These are phyloP conservation scores for Verticillium nonalfalfae DNA, from an alignment of 2,329 filamentous ascomycete genomes.

Conservation along the genomic window DNA sequence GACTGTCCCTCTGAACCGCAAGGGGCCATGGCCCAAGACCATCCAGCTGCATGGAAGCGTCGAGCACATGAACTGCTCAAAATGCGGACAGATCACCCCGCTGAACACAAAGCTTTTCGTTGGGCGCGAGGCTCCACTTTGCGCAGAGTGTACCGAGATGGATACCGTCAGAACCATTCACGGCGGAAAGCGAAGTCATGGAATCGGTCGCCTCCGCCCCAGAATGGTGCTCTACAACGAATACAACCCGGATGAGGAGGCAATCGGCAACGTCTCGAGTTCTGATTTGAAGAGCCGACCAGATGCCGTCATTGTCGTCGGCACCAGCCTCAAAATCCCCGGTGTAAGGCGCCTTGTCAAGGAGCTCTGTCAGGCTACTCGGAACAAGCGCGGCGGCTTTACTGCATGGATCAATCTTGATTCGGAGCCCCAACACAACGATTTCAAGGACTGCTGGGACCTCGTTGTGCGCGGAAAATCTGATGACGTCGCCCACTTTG, in stretches of 20 bases:
- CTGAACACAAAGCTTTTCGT: constrained; percentile 78
- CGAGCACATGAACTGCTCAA: constrained; percentile 94
- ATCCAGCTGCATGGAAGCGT: constrained; percentile 92
- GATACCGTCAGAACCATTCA: constrained; percentile 70
- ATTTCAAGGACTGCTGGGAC: constrained; percentile 92
- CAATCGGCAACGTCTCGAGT: constrained; percentile 84
- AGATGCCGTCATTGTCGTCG: constrained; percentile 89
- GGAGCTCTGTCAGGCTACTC: constrained; percentile 84
- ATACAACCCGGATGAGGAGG: constrained; percentile 91
- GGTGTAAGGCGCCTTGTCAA: constrained; percentile 84
- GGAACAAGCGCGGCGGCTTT: constrained; percentile 74
- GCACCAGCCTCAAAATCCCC: constrained; percentile 91
- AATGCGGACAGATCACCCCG: constrained; percentile 71
- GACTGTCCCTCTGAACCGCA: constrained; percentile 69
- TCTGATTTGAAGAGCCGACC: constrained; percentile 81
- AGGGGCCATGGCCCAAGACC: constrained; percentile 88
- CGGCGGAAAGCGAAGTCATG: constrained; percentile 85
- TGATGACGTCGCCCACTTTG: constrained; percentile 76
- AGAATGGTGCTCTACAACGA: constrained; percentile 98
- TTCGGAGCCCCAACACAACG: constrained; percentile 70
- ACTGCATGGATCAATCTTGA: constrained; percentile 95
- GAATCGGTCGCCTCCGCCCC: constrained; percentile 81
- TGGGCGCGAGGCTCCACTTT: constrained; percentile 77
- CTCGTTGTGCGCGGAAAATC: constrained; percentile 80
- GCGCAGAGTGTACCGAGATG: constrained; percentile 64